phyloP scores from a whole-genome alignment of 2,329 filamentous ascomycete species.

The Fusarium fracticaudum region DNA sequence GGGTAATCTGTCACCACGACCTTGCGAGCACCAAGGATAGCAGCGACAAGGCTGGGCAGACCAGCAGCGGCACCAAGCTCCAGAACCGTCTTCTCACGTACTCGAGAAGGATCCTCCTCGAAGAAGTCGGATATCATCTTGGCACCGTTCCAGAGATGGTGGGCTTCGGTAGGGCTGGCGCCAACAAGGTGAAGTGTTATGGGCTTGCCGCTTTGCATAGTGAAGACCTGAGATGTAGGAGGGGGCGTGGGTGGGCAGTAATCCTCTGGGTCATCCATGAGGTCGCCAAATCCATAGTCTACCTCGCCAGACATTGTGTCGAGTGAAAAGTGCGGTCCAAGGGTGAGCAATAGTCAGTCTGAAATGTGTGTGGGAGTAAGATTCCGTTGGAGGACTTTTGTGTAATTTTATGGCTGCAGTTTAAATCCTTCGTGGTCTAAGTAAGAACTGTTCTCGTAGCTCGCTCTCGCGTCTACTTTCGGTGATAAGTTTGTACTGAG shows the following conservation, averaged over 20 bases:
- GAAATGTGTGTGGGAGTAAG: conserved; percentile 6
- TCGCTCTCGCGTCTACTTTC: neutral
- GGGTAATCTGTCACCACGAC: conserved; percentile 91
- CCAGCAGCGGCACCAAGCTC: conserved; percentile 92
- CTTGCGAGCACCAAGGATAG: conserved; percentile 73
- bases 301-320: conserved; percentile 48
- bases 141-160: conserved; percentile 91
- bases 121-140: conserved; percentile 82
- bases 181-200: conserved; percentile 84
- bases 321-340: neutral
- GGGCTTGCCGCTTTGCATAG: conserved; percentile 70
- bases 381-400: neutral
- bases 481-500: neutral
- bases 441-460: neutral
- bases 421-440: neutral
- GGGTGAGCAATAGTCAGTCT: neutral
- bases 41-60: conserved; percentile 81
- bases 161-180: conserved; percentile 88
- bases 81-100: conserved; percentile 76
- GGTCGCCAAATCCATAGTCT: conserved; percentile 53
- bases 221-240: conserved; percentile 77
- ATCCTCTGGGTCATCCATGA: conserved; percentile 84
- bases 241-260: conserved; percentile 83
- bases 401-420: neutral
- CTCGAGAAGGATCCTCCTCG: conserved; percentile 71